These are phyloP conservation scores for Dendrothele bispora DNA, from an alignment of 768 basidiomycete genomes.

Conservation along the genomic window DNA sequence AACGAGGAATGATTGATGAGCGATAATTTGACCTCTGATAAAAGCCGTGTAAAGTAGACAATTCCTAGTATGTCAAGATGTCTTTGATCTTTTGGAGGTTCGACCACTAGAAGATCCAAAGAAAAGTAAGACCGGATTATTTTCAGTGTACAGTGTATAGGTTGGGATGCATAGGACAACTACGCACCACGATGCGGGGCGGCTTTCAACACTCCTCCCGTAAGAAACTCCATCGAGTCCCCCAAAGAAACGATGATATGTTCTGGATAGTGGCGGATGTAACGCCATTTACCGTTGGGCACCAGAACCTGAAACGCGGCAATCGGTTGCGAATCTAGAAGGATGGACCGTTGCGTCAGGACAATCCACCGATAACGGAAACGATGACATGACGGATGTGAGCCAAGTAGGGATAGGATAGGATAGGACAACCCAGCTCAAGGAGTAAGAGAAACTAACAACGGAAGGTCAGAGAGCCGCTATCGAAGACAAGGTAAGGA, in stretches of 20 bases:
- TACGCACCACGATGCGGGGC: conserved; percentile 16
- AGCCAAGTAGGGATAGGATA: background rate
- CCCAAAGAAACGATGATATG: conserved; percentile 16
- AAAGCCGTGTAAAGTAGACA: too few species aligned
- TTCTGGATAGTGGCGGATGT: conserved; percentile 14
- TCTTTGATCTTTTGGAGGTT: conserved; percentile 16
- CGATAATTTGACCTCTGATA: too few species aligned
- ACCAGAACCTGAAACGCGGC: conserved; percentile 14
- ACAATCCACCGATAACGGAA: background rate
- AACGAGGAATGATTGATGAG: too few species aligned
- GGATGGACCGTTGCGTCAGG: background rate
- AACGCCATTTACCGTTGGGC: conserved; percentile 11
- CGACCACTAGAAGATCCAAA: conserved; percentile 9
- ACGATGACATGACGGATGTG: conserved; percentile 6
- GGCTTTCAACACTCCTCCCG: conserved; percentile 14
- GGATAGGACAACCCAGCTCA: too few species aligned
- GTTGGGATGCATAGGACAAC: background rate
- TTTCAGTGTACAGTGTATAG: background rate
- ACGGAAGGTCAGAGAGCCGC: background rate
- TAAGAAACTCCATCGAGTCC: conserved; percentile 16
- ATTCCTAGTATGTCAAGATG: too few species aligned
- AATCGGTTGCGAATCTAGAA: conserved; percentile 16
- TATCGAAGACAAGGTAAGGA: too few species aligned
- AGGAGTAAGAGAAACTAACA: too few species aligned
- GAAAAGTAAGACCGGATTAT: background rate